Conservation (phyloP, 2,329 filamentous ascomycete genomes). For the Cladosporium halotolerans region DNA sequence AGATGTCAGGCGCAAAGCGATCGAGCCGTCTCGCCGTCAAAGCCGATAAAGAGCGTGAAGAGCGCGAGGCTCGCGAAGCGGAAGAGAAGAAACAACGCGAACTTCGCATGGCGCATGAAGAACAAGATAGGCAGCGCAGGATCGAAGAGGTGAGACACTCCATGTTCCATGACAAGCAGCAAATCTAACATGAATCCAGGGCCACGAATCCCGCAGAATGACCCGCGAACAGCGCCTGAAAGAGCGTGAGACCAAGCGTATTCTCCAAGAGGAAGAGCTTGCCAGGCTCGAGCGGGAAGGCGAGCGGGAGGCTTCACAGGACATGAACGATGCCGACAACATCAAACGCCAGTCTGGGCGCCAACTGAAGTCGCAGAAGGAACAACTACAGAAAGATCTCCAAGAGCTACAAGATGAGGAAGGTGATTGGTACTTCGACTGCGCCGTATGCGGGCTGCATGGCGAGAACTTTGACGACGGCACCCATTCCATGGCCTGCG, state of each 20-base stretch:
- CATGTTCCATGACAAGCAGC: neutral
- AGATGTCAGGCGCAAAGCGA: conserved; percentile 87
- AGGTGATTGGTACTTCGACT: conserved; percentile 91
- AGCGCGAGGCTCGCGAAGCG: conserved; percentile 65
- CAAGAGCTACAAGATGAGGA: conserved; percentile 64
- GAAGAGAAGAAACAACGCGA: conserved; percentile 61
- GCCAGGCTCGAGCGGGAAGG: conserved; percentile 62
- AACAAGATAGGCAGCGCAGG: conserved; percentile 46
- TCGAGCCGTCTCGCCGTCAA: conserved; percentile 84
- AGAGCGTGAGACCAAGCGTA: conserved; percentile 76
- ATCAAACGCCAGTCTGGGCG: conserved; percentile 63
- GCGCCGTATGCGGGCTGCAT: conserved; percentile 76
- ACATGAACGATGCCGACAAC: conserved; percentile 28
- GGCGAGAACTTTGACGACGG: conserved; percentile 88
- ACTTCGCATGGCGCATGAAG: conserved; percentile 54
- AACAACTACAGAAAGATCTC: conserved; percentile 69
- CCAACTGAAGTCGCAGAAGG: conserved; percentile 74
- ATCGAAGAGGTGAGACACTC: conserved; percentile 14
- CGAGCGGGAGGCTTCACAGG: conserved; percentile 24
- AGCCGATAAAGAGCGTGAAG: conserved; percentile 67
- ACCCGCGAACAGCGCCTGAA: conserved; percentile 80
- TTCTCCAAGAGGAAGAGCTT: conserved; percentile 78
- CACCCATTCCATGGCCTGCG: conserved; percentile 87
- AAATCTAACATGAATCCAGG: conserved; percentile 38
- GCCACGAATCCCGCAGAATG: conserved; percentile 71